phyloP scores from a whole-genome alignment of 1,139 yeast genomes.

The Geotrichum restrictum region DNA sequence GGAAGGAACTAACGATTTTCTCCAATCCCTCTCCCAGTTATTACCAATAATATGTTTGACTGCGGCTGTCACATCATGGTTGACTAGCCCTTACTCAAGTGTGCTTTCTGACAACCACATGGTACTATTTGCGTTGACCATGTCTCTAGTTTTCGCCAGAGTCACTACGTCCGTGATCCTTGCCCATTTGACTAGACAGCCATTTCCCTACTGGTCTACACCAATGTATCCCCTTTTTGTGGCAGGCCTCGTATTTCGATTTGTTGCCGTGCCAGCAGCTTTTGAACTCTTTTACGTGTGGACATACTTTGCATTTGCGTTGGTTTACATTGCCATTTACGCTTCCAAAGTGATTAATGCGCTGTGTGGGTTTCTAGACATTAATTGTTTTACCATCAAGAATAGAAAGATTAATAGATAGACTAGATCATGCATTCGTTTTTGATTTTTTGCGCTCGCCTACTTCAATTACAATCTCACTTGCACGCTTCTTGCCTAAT shows the following conservation, averaged over 20 bases:
- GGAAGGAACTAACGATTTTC: conserved; percentile 46
- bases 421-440: background rate
- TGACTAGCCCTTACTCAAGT: conserved; percentile 38
- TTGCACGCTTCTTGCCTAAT: conserved; percentile 5
- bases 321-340: conserved; percentile 37
- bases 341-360: conserved; percentile 38
- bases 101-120: conserved; percentile 46
- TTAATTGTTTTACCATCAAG: conserved; percentile 40
- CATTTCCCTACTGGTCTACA: conserved; percentile 51
- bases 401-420: conserved; percentile 1
- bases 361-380: conserved; percentile 40
- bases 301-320: conserved; percentile 32
- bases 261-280: conserved; percentile 21
- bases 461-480: background rate
- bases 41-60: conserved; percentile 36
- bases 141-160: conserved; percentile 70
- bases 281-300: conserved; percentile 38
- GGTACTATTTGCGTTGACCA: conserved; percentile 54
- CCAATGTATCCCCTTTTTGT: conserved; percentile 38
- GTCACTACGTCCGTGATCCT: conserved; percentile 52
- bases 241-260: conserved; percentile 38
- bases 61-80: conserved; percentile 37
- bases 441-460: background rate
- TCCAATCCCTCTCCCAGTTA: conserved; percentile 40
- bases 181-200: conserved; percentile 67